Evolutionary conservation across 176 grass and related monocot species (phyloP).

Genomic region (Olyra latifolia): DNA sequence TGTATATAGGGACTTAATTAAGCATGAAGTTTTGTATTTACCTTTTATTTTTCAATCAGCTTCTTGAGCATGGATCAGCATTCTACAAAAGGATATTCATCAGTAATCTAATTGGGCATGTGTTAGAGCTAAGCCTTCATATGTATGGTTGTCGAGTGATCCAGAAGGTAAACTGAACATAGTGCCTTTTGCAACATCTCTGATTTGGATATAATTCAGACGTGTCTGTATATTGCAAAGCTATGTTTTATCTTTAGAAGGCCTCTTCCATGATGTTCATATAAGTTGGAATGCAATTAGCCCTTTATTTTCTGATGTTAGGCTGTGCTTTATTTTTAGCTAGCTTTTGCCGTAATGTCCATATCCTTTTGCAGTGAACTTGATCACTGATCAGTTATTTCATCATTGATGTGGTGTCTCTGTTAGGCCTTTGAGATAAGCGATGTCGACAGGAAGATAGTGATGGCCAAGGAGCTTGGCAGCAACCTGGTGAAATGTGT

Average conservation of each 20-base stretch:
- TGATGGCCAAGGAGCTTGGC: slow-evolving; percentile 50
- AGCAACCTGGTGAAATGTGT: slow-evolving; percentile 42
- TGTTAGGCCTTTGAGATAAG: slow-evolving; percentile 50
- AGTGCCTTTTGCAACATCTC: neutral
- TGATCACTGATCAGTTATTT: neutral
- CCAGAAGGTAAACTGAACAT: slow-evolving; percentile 47
- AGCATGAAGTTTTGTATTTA: slow-evolving; percentile 2
- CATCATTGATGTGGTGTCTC: neutral
- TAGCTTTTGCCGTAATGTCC: neutral
- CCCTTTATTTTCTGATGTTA: neutral
- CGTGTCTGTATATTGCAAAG: neutral
- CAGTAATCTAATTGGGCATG: slow-evolving; percentile 27
- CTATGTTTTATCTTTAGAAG: neutral
- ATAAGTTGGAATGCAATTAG: slow-evolving; percentile 2
- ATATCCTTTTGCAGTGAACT: neutral
- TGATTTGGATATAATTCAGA: neutral
- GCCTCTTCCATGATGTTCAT: neutral
- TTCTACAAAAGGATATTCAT: slow-evolving; percentile 43
- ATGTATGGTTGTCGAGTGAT: slow-evolving; percentile 49
- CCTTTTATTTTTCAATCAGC: slow-evolving; percentile 24
- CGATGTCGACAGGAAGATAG: slow-evolving; percentile 40
- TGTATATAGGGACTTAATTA: neutral
- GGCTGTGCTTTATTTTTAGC: neutral
- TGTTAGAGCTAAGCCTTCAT: slow-evolving; percentile 45
- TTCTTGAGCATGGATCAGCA: slow-evolving; percentile 52